Evolutionary conservation across 2,329 filamentous ascomycete species (phyloP).

Genomic region (Claviceps fusiformis): DNA sequence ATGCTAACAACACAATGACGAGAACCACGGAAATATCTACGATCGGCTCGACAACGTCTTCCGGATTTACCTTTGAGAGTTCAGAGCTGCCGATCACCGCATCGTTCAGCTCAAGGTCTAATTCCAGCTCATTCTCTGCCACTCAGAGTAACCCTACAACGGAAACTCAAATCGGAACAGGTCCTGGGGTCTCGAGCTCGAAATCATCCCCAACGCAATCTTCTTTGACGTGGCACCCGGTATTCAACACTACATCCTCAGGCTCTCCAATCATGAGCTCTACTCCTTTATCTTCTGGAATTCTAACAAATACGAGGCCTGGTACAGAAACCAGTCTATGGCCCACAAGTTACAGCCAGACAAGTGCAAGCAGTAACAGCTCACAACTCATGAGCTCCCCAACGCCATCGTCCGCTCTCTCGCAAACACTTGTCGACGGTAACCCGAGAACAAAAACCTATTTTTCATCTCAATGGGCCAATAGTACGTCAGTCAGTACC

Average conservation of each 20-base stretch:
- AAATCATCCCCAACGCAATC: background rate
- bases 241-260: background rate
- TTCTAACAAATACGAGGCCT: background rate
- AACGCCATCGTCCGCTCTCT: background rate
- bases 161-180: background rate
- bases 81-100: conserved; percentile 1
- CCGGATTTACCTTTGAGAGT: background rate
- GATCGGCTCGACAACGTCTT: background rate
- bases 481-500: conserved; percentile 1
- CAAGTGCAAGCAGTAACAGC: background rate
- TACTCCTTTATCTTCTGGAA: background rate
- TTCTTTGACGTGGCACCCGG: background rate
- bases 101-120: background rate
- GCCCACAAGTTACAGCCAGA: background rate
- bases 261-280: background rate
- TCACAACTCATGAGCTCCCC: background rate
- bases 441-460: conserved; percentile 2
- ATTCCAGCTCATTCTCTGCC: background rate
- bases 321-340: background rate
- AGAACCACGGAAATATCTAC: background rate
- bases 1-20: background rate
- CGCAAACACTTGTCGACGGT: conserved; percentile 1
- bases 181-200: background rate
- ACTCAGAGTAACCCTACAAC: background rate
- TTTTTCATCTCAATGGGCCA: conserved; percentile 3